Evolutionary conservation across 2,329 filamentous ascomycete species (phyloP).

Genomic region (Ceratocystis ficicola): DNA sequence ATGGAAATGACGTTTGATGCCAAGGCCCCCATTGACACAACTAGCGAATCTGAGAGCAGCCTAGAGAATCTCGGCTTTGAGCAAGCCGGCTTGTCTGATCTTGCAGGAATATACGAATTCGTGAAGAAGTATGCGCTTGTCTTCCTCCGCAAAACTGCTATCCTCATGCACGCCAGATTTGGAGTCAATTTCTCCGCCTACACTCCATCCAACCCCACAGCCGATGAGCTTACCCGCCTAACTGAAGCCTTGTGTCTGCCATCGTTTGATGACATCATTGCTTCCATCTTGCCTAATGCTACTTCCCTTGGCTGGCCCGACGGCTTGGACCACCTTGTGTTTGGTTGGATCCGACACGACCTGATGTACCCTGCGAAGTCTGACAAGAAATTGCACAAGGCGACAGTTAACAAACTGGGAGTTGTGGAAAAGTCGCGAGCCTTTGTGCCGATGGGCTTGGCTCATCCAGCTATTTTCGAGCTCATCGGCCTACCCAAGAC

Average conservation of each 20-base stretch:
- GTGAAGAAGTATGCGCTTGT: constrained; percentile 74
- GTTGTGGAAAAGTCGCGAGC: constrained; percentile 1
- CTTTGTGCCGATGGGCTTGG: constrained; percentile 37
- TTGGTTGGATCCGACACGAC: constrained; percentile 64
- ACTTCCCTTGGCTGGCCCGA: constrained; percentile 26
- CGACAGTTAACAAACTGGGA: background rate
- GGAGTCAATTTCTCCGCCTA: constrained; percentile 76
- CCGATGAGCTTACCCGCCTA: constrained; percentile 70
- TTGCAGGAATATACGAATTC: constrained; percentile 46
- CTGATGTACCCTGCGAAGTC: constrained; percentile 30
- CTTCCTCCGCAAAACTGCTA: constrained; percentile 73
- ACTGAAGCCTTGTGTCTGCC: constrained; percentile 65
- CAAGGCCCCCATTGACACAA: constrained; percentile 14
- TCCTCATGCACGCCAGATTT: constrained; percentile 77
- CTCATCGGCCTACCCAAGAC: constrained; percentile 83
- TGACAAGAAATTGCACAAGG: background rate
- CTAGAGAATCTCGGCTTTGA: constrained; percentile 38
- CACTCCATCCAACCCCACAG: constrained; percentile 48
- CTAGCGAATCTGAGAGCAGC: background rate
- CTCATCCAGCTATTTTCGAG: constrained; percentile 88
- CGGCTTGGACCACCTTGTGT: constrained; percentile 33
- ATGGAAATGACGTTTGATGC: constrained; percentile 25
- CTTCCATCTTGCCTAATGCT: constrained; percentile 39
- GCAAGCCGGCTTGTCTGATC: constrained; percentile 42
- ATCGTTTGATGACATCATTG: constrained; percentile 65